Base-by-base conservation (phyloP, 2,329 filamentous ascomycete genomes). In the Ustilaginoidea virens region DNA sequence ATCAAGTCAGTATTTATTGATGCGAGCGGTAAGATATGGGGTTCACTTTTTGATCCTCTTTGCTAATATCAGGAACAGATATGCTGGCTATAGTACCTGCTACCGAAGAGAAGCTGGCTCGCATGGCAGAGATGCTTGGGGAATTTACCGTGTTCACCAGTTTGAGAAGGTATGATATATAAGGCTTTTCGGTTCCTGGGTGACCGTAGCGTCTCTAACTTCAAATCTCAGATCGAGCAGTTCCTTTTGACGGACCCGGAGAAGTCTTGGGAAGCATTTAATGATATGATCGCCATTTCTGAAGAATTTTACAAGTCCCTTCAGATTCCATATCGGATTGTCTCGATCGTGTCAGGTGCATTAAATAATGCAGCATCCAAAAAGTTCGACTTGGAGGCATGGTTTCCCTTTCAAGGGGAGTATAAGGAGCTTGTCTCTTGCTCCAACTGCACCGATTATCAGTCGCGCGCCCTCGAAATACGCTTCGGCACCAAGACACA, bases 391-490 rank as follows among this genome's bases (percentile, higher is more conserved):
- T 67, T 98, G 14, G 90, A 98, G 53, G 87, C 90, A 3, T 92
- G 85, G 82, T 93, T 92, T 55, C 85, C 83, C 11, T 92, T 80
- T 65, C 86, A 96, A 55, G 80, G 80, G 44, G 90, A 96, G 57
- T 98, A 96, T 69, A 96, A 96, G 61, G 90, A 96, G 60, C 71
- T 98, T 17, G 90, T 96, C 28, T 92, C 82, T 13, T 93, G 86
- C 68, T 92, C 83, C 36, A 98, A 98, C 61, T 98, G 90, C 63
- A 92, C 83, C 25, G 87, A 96, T 52, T 96, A 96, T 63, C 90
- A 98, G 63, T 85, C 83, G 15, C 72, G 90, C 32, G 86, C 85
- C 42, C 68, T 98, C 9, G 87, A 96, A 55, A 92, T 98, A 43
- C 73, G 90, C 34, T 93, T 77, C 45, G 87, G 90, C 27, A 66